Evolutionary conservation across 176 grass and related monocot genomes (phyloP).

Genomic region (Ananas comosus): DNA sequence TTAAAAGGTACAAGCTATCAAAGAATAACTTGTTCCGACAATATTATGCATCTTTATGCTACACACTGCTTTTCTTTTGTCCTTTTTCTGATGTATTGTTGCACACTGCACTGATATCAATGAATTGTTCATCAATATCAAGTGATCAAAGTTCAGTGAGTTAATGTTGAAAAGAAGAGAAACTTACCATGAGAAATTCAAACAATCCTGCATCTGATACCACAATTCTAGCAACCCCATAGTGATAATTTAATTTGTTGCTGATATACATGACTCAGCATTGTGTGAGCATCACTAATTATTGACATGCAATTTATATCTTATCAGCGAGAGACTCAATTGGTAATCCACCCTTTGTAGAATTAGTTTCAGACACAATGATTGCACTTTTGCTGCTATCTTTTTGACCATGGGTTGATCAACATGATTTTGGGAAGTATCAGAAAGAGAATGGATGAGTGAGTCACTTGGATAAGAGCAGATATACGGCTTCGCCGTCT

Average conservation of each 20-base stretch:
- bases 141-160: too few species aligned
- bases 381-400: not conserved
- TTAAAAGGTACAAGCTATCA: too few species aligned
- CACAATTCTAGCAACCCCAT: not conserved
- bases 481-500: not conserved
- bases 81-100: too few species aligned
- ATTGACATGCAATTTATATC: not conserved
- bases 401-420: not conserved
- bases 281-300: not conserved
- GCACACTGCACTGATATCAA: too few species aligned
- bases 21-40: too few species aligned
- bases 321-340: not conserved
- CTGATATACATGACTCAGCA: not conserved
- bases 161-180: too few species aligned
- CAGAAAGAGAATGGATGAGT: not conserved
- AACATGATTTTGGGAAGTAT: not conserved
- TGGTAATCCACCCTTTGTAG: not conserved
- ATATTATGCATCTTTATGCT: too few species aligned
- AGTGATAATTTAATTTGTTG: not conserved
- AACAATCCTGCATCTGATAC: not conserved
- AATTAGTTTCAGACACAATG: not conserved
- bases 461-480: constrained; percentile 3
- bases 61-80: too few species aligned
- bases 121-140: too few species aligned
- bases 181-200: not conserved